Evolutionary conservation across 164 flowering plant species (phyloP), one percentile per base, ranked within the genome.

Genomic region (Akebia trifoliata): DNA sequence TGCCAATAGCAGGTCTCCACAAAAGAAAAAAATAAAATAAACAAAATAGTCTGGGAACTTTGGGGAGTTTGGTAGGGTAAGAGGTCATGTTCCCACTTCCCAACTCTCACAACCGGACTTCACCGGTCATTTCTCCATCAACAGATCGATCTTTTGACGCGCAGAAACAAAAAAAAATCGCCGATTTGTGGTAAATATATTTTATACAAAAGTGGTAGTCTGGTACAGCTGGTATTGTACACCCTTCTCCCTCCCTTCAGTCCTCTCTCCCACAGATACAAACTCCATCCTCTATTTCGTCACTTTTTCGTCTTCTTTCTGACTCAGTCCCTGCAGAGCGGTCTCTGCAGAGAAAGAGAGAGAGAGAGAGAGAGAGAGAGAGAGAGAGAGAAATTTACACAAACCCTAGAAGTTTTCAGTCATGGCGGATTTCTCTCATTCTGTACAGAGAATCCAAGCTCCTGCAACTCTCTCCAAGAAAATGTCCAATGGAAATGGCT

Each of bases 341-440:
- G 29, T 60, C 17, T 54, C 63, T 51, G 52, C 53, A 54, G 52
- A 39, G 47, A 26, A 20, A 40, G 59, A 56, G 37, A n/a, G 20
- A 49, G 58, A 32, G 40, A n/a, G 39, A 40, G 26, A 26, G 49
- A 30, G 59, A 47, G 62, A 42, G 26, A 18, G 14, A 47, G 37
- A 50, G 38, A 50, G 1, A n/a, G n/a, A n/a, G n/a, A n/a, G n/a
- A n/a, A n/a, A n/a, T n/a, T n/a, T n/a, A n/a, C n/a, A n/a, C n/a
- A 62, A 79, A 66, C 81, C 84, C 79, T 77, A 77, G 62, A 22
- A 31, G 34, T 29, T 43, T 31, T 48, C 22, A 15, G 54, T 30
- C 45, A 73, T 77, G 78, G 80, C 76, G 42, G 74, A 75, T 50
- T 64, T 63, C 20, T 48, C 80, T 1, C 81, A 69, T 67, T 72